Base-by-base conservation (phyloP, 306 rosid species). In the Sicyos baderoa region DNA sequence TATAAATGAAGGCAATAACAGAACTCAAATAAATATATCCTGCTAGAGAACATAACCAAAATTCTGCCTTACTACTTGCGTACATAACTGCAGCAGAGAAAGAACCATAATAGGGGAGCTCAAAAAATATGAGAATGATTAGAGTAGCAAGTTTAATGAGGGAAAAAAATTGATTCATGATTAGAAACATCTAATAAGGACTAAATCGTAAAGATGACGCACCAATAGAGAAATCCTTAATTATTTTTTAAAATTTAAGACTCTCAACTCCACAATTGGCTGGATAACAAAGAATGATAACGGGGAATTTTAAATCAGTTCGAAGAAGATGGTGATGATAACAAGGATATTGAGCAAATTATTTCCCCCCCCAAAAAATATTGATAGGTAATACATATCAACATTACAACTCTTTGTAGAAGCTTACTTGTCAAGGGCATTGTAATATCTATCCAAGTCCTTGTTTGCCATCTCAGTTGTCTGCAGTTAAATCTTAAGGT, bases 391-490 rank as follows among this genome's bases (percentile, higher is more conserved):
- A 35, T 56, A 68, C 2, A 27, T 7, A 56, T 54, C 13, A 73
- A 47, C 29, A 42, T n/a, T n/a, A 72, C 58, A 63, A 64, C 15
- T 69, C 18, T 11, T 65, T 19, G 16, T 12, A 16, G 17, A 71
- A 81, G 73, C 88, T 87, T 79, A 93, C 98, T 89, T 93, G 75
- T 93, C 98, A 72, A 93, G 89, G 1, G 98, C 98, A 82, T 78
- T 86, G 89, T 93, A 88, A 81, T 93, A 93, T 93, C 93, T 87
- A 76, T 93, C 96, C 83, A 93, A 85, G 75, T 93, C 98, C 91
- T 89, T 93, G 89, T 93, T 93, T 74, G 98, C 97, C 98, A 93
- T 93, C 80, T 89, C 96, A 68, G 93, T 86, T 72, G 98, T 93
- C 98, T 93, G 83, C 56, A 54, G 77, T 52, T 71, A 78, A 83